Conservation (phyloP, 1,139 yeast genomes). For the Debaryomyces robertsiae region DNA sequence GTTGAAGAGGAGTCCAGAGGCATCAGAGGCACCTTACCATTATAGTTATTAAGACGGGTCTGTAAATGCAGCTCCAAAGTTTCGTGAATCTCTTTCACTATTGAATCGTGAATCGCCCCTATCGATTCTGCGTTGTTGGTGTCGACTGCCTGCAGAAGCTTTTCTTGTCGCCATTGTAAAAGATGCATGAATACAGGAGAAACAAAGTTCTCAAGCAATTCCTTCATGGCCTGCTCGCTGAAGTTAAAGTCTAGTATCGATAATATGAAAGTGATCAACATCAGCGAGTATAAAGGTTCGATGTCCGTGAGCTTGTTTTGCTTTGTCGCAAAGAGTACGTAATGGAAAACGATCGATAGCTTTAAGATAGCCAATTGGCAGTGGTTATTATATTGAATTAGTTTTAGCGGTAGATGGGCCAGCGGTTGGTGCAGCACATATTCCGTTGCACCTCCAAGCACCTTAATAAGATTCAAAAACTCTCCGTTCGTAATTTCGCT, state of each 20-base stretch:
- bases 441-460: slow-evolving; percentile 10
- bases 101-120: background rate
- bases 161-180: slow-evolving; percentile 4
- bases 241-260: slow-evolving; percentile 12
- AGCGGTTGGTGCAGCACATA: background rate
- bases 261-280: slow-evolving; percentile 10
- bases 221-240: background rate
- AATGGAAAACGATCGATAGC: slow-evolving; percentile 16
- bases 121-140: slow-evolving; percentile 1
- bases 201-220: slow-evolving; percentile 1
- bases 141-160: background rate
- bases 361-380: slow-evolving; percentile 15
- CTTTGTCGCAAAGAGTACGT: slow-evolving; percentile 1
- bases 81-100: slow-evolving; percentile 6
- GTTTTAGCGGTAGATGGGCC: slow-evolving; percentile 13
- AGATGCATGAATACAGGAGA: slow-evolving; percentile 7
- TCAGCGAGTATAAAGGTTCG: background rate
- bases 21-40: background rate
- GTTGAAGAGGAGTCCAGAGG: background rate
- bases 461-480: slow-evolving; percentile 7
- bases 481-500: slow-evolving; percentile 1
- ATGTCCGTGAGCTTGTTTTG: background rate
- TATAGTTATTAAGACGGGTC: background rate
- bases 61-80: background rate
- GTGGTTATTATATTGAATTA: slow-evolving; percentile 14